These are phyloP conservation scores for Leishmania tarentolae DNA, from an alignment of 208 protist species.

Conservation along the genomic window DNA sequence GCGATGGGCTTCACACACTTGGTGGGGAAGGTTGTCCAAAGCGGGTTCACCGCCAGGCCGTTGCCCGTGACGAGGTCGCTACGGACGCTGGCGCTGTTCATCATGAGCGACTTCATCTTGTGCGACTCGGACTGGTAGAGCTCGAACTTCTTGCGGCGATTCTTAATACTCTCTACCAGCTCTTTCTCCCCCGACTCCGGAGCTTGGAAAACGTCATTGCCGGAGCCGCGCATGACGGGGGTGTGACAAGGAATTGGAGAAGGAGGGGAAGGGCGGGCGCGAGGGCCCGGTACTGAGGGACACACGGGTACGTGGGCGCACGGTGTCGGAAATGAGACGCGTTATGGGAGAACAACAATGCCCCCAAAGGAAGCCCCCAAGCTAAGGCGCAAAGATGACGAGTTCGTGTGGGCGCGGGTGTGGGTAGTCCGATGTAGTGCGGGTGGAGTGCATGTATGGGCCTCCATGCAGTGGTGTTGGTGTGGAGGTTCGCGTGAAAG, in stretches of 20 bases:
- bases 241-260: background rate
- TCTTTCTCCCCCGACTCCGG: constrained; percentile 33
- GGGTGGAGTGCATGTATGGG: background rate
- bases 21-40: constrained; percentile 75
- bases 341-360: background rate
- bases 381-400: background rate
- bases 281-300: background rate
- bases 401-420: background rate
- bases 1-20: constrained; percentile 65
- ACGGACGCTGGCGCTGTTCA: constrained; percentile 75
- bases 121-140: constrained; percentile 81
- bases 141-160: constrained; percentile 60
- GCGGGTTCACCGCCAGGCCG: constrained; percentile 57
- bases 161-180: constrained; percentile 47
- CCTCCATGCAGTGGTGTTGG: background rate
- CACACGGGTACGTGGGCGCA: background rate
- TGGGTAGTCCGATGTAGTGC: background rate
- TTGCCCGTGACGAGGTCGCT: constrained; percentile 55
- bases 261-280: no score
- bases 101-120: constrained; percentile 83
- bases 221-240: constrained; percentile 20
- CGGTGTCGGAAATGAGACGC: background rate
- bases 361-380: background rate
- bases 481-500: background rate
- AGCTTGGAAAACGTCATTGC: constrained; percentile 31